A percentile compares a stretch with the other conserved stretches of the same genome.
These are phyloP conservation scores for Halteria grandinella DNA, from an alignment of 73 alveolate genomes.

Conservation along the genomic window DNA sequence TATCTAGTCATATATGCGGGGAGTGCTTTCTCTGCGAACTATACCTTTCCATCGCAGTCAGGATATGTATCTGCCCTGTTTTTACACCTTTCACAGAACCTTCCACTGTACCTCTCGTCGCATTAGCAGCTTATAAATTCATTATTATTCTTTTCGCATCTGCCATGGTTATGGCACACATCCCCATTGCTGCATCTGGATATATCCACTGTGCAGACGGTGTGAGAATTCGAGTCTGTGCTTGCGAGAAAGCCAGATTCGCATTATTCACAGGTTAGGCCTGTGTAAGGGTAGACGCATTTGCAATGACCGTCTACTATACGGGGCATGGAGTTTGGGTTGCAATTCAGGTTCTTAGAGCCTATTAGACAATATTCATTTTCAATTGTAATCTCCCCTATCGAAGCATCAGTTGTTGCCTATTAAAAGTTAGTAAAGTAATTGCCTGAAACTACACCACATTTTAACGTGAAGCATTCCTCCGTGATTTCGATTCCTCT, in stretches of 20 bases:
- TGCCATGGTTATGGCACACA: slow-evolving; percentile 33
- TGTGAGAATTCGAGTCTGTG: not conserved
- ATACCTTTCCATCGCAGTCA: slow-evolving; percentile 31
- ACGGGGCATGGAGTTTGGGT: slow-evolving; percentile 28
- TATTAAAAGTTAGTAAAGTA: no score
- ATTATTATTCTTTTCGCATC: not conserved
- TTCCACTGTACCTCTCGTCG: not conserved
- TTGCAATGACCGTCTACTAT: slow-evolving; percentile 1
- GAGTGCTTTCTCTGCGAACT: no score
- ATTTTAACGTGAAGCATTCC: no score
- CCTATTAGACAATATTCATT: slow-evolving; percentile 3
- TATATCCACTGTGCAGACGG: slow-evolving; percentile 8
- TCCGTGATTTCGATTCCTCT: no score
- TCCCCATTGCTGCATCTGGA: not conserved
- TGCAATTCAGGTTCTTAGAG: not conserved
- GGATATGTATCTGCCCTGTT: slow-evolving; percentile 15
- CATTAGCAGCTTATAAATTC: slow-evolving; percentile 15
- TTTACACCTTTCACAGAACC: slow-evolving; percentile 23
- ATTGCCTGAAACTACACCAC: no score
- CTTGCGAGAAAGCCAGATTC: not conserved
- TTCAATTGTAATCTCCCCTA: no score
- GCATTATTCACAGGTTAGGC: slow-evolving; percentile 18
- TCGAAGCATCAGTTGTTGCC: no score
- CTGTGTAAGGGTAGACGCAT: slow-evolving; percentile 28
- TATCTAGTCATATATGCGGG: no score